Evolutionary conservation across 768 basidiomycete species (phyloP), one percentile per base, ranked within the genome.

Genomic region (Panellus pusillus): DNA sequence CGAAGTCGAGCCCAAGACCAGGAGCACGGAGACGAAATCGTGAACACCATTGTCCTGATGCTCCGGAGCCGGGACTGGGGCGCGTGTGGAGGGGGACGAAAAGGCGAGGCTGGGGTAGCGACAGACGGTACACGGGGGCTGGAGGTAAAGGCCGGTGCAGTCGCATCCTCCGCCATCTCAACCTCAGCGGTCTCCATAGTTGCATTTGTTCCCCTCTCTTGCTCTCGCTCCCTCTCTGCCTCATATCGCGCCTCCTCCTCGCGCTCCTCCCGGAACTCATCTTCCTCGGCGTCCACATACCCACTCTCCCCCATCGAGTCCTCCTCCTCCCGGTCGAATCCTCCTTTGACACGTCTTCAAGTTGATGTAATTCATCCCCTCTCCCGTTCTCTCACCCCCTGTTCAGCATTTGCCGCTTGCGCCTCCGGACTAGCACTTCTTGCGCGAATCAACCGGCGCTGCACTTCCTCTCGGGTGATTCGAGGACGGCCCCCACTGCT

Each of bases 381-480:
- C 36, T 32, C 24, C 39, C 41, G 20, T 37, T 43, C 31, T 58
- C 60, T 1, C 56, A 39, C 31, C 19, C 11, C 15, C 61, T 19
- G 44, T 63, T 31, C 56, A 52, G 14, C 8, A 18, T 24, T 28
- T 11, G 49, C 20, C 15, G 24, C 40, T 11, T 6, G 13, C 27
- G 32, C 14, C 47, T 44, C 52, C n/a, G 65, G 61, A 28, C 63
- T 62, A 7, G 76, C 70, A 57, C 79, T 79, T 43, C 80, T 74
- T 40, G 67, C 63, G 39, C 78, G 79, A 64, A 84, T 63, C 41
- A 84, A 61, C 36, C 79, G 73, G 47, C 76, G 69, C 54, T 79
- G 76, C 17, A 86, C 75, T 44, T 79, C 79, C 48, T 81, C 81
- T 27, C 76, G 75, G 47, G 71, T 82, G 52, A 85, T 82, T 40